Base-by-base conservation (phyloP, 441 rosid species). In the Oxalis stricta region DNA sequence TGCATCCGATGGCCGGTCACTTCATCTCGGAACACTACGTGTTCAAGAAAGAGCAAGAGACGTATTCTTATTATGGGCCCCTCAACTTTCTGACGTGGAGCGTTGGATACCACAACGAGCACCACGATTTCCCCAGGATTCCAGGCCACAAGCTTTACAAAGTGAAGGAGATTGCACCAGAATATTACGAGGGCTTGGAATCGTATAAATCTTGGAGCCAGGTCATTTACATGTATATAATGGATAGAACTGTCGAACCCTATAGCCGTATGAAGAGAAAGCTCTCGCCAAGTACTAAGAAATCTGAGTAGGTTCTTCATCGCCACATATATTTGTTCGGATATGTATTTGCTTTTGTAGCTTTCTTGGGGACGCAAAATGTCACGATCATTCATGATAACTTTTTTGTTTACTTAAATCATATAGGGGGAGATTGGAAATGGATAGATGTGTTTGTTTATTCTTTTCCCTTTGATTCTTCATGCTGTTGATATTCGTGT, bases 1-100 rank as follows among this genome's bases (percentile, higher is more conserved):
- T 88, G 79, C 95, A 88, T 55, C 93, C 93, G 24, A 79, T 79
- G 95, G 87, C 87, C 0, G 95, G 93, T 16, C 94, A 84, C 60
- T 84, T 84, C 50, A 77, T 88, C 55, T 84, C 95, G 0, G 97
- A 88, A 33, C 97, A 88, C 56, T 84, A 84, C 8, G 69, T 84
- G 38, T 82, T 88, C 77, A 72, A 77, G 17, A 78, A 87, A 1
- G 65, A 67, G 5, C 97, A 88, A 58, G 97, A 88, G 62, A 84
- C 95, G 1, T 84, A 84, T 58, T 88, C 91, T 17, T 88, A 76
- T 50, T 88, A 84, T 21, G 95, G 88, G 30, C 97, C 91, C 14
- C 49, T 88, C 55, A 88, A 82, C 51, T 61, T 70, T 10, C 34
- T 88, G 41, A 68, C 95, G 5, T 82, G 95, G 97, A 66, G 65